Percentiles rank a stretch among this genome's conserved stretches.
These are phyloP conservation scores for Alternaria solani DNA, from an alignment of 2,329 filamentous ascomycete species.

Conservation along the genomic window DNA sequence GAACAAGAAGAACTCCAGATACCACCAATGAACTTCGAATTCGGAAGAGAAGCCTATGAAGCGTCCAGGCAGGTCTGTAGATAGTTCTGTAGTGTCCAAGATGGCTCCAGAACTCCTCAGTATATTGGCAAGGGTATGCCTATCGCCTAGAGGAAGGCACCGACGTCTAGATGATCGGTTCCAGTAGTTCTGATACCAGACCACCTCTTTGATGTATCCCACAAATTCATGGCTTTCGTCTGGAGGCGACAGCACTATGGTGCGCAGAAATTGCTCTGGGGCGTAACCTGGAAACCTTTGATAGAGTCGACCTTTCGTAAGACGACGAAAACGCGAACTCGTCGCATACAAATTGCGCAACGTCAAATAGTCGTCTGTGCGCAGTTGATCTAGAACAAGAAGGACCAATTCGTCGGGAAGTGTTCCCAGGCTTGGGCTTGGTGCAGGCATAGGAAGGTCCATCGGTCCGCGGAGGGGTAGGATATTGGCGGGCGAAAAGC, in stretches of 20 bases:
- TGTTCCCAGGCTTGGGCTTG: not conserved
- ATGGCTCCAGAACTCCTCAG: not conserved
- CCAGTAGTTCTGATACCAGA: constrained; percentile 8
- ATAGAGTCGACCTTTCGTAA: constrained; percentile 12
- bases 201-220: constrained; percentile 8
- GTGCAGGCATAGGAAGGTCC: not conserved
- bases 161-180: not conserved
- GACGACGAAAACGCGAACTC: constrained; percentile 10
- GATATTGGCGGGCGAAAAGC: not conserved
- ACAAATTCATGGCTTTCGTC: not conserved
- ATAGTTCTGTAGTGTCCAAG: not conserved
- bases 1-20: constrained; percentile 21
- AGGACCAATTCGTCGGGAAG: constrained; percentile 19
- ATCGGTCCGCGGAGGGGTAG: not conserved
- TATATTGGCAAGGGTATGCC: not conserved
- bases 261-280: constrained; percentile 14
- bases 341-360: constrained; percentile 10
- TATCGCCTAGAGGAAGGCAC: constrained; percentile 4
- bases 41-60: constrained; percentile 4
- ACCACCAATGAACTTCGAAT: constrained; percentile 16
- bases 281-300: constrained; percentile 3
- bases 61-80: constrained; percentile 1
- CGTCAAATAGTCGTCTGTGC: constrained; percentile 2
- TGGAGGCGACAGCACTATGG: constrained; percentile 6
- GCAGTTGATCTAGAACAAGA: constrained; percentile 7